Evolutionary conservation across 768 basidiomycete species (phyloP), one percentile per base, ranked within the genome.

Genomic region (Collybia sp.): DNA sequence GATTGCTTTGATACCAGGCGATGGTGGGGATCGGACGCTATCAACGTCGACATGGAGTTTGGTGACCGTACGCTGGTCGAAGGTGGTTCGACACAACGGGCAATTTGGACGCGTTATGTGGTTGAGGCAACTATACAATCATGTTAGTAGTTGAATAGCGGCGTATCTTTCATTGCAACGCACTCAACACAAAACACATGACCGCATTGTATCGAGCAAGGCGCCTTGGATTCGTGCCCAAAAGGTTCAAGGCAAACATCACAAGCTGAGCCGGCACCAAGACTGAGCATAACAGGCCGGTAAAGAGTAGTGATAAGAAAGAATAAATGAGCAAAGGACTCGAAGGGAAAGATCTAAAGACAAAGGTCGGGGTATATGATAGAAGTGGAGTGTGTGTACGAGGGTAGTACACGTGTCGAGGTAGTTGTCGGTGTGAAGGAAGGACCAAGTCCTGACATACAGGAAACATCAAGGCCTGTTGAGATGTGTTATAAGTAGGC

Each of bases 161-260:
- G 37, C 12, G 33, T n/a, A 40, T 6, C 38, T 36, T n/a, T 33
- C 6, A n/a, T 11, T 12, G 20, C 10, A 19, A 68, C 73, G 45
- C 45, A 71, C 69, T 59, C 62, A 50, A 66, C 63, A 55, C 83
- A 88, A 64, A 86, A 86, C 46, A 81, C 76, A 59, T 88, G 85
- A 13, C 87, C 87, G 50, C 87, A 89, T 40, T 71, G 49, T 54
- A 88, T 83, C 41, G 79, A 74, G 56, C 82, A 78, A 42, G 85
- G 85, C 6, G 74, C 70, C 58, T 77, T 81, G 39, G 53, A 53
- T 42, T 76, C 76, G 44, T 60, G 60, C 42, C 70, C 70, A 59
- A 83, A 88, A 30, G 66, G 62, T 53, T 88, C 85, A 53, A 83
- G 72, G 66, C 87, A 89, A 57, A 88, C 76, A 66, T 88, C 86